These are phyloP conservation scores for Fusarium xylarioides DNA, from an alignment of 2,329 filamentous ascomycete genomes.

Conservation along the genomic window DNA sequence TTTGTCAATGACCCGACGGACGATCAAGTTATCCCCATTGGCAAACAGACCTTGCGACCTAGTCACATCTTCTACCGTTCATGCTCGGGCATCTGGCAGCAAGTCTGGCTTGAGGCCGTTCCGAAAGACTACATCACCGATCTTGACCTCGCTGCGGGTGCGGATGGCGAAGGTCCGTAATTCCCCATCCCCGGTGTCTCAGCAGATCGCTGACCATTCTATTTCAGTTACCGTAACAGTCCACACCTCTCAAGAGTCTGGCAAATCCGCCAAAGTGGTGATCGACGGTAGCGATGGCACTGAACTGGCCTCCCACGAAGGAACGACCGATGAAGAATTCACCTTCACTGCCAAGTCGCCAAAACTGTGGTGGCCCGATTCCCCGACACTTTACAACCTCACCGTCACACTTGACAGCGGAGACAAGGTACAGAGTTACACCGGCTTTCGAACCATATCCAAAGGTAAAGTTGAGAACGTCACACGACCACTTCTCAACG, in stretches of 20 bases:
- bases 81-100: slow-evolving; percentile 79
- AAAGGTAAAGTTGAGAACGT: slow-evolving; percentile 65
- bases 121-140: slow-evolving; percentile 65
- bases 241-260: background rate
- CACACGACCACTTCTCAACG: slow-evolving; percentile 71
- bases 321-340: slow-evolving; percentile 59
- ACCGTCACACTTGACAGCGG: slow-evolving; percentile 57
- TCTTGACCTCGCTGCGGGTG: slow-evolving; percentile 67
- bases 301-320: slow-evolving; percentile 1
- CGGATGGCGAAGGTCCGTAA: slow-evolving; percentile 9
- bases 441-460: slow-evolving; percentile 72
- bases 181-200: accelerated
- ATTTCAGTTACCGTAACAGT: slow-evolving; percentile 6
- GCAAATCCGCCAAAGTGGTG: background rate
- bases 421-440: slow-evolving; percentile 71
- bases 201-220: background rate
- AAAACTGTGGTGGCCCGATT: slow-evolving; percentile 71
- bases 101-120: slow-evolving; percentile 74
- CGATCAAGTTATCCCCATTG: slow-evolving; percentile 67
- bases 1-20: slow-evolving; percentile 76
- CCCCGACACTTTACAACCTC: slow-evolving; percentile 71
- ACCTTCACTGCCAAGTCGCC: slow-evolving; percentile 63
- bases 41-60: slow-evolving; percentile 68
- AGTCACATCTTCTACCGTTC: slow-evolving; percentile 76
- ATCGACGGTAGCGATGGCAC: background rate